phyloP scores from a whole-genome alignment of 2,329 filamentous ascomycete genomes.

The Fusarium irregulare region DNA sequence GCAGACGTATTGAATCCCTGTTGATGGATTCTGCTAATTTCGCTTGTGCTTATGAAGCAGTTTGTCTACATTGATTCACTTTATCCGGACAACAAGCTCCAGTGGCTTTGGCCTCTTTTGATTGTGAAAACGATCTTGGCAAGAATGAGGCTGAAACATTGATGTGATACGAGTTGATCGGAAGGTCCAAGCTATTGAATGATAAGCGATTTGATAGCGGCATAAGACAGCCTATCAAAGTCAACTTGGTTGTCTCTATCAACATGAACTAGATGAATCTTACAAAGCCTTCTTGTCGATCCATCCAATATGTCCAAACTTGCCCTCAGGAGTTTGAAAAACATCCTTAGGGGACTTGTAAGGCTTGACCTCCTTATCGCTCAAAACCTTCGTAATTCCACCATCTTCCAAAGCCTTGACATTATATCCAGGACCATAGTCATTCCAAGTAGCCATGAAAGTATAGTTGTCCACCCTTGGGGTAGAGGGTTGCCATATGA shows the following conservation, averaged over 20 bases:
- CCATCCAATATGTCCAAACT: conserved; percentile 23
- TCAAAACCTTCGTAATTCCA: conserved; percentile 60
- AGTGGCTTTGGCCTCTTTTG: not conserved
- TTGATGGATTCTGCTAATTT: conserved; percentile 9
- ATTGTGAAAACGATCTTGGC: not conserved
- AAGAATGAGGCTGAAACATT: not conserved
- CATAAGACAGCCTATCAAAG: not conserved
- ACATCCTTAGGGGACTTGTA: conserved; percentile 38
- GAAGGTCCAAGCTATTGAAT: not conserved
- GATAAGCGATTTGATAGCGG: not conserved
- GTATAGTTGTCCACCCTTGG: conserved; percentile 55
- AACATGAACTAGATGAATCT: not conserved
- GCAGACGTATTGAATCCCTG: not conserved
- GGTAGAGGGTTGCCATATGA: conserved; percentile 9
- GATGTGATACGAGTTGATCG: not conserved
- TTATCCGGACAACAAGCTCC: not conserved
- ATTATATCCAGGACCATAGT: conserved; percentile 66
- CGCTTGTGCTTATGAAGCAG: not conserved
- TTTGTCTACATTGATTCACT: not conserved
- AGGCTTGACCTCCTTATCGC: conserved; percentile 45
- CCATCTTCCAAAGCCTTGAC: conserved; percentile 55
- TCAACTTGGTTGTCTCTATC: not conserved
- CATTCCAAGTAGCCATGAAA: conserved; percentile 66
- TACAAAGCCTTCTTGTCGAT: conserved; percentile 30
- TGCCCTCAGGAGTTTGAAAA: conserved; percentile 32